phyloP scores from a whole-genome alignment of 805 yeast species.

The Kodamaea leandrae region DNA sequence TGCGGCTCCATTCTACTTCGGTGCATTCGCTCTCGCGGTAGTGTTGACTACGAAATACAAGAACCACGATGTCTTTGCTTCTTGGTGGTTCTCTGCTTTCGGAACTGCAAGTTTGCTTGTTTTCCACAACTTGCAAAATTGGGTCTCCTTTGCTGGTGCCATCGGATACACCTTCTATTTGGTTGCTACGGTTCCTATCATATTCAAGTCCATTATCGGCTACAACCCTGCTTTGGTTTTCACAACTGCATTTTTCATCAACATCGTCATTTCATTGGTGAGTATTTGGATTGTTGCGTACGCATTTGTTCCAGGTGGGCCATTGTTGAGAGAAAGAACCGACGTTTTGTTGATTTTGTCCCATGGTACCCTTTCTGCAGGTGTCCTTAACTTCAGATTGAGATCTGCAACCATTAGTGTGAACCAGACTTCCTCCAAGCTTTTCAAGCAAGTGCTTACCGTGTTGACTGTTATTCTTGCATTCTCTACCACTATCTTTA shows the following conservation, averaged over 20 bases:
- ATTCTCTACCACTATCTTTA: conserved; percentile 53
- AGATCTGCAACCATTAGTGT: conserved; percentile 15
- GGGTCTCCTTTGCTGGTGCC: conserved; percentile 79
- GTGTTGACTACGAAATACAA: conserved; percentile 22
- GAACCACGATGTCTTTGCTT: conserved; percentile 21
- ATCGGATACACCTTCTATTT: conserved; percentile 58
- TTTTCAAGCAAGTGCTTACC: conserved; percentile 24
- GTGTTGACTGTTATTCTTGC: conserved; percentile 46
- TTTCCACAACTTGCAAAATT: conserved; percentile 54
- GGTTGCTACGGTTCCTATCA: conserved; percentile 55
- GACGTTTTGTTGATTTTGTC: conserved; percentile 67
- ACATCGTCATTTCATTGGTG: conserved; percentile 61
- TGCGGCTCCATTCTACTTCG: conserved; percentile 68
- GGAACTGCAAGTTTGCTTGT: conserved; percentile 52
- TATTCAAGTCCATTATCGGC: conserved; percentile 56
- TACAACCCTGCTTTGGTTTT: conserved; percentile 57
- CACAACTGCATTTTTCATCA: conserved; percentile 46
- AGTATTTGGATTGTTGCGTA: conserved; percentile 98
- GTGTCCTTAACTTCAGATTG: conserved; percentile 42
- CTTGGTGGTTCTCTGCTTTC: conserved; percentile 30
- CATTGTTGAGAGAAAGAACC: conserved; percentile 81
- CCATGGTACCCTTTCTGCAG: conserved; percentile 50
- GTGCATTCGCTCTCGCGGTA: conserved; percentile 56
- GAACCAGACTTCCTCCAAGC: conserved; percentile 16
- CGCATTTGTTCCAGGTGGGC: conserved; percentile 97